A percentile compares a stretch with the other conserved stretches of the same genome.
phyloP scores from a whole-genome alignment of 768 basidiomycete species.

The Pulveroboletus ravenelii region DNA sequence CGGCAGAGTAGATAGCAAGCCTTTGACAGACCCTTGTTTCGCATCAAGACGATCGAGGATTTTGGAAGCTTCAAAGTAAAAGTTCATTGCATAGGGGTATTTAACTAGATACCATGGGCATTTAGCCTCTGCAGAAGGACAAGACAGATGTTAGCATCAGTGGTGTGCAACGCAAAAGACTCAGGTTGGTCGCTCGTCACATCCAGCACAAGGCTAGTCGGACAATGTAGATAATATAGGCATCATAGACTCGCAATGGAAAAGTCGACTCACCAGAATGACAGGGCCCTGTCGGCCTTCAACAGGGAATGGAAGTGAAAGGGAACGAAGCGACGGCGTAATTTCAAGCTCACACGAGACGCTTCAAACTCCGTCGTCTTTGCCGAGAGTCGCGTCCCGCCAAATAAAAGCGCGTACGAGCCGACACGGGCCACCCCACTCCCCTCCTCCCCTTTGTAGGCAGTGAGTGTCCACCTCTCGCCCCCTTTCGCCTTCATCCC shows the following conservation, averaged over 20 bases:
- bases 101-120: constrained; percentile 24
- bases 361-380: constrained; percentile 31
- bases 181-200: constrained; percentile 45
- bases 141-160: constrained; percentile 28
- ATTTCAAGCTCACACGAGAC: background rate
- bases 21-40: constrained; percentile 90
- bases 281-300: background rate
- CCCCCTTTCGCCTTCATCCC: background rate
- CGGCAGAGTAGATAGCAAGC: constrained; percentile 67
- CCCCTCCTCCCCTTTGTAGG: constrained; percentile 6
- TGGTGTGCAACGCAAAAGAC: constrained; percentile 7
- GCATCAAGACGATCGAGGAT: constrained; percentile 81
- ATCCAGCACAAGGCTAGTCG: constrained; percentile 47
- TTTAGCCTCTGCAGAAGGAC: constrained; percentile 26
- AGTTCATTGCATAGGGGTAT: constrained; percentile 65
- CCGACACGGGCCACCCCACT: background rate
- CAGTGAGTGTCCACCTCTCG: constrained; percentile 25
- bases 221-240: constrained; percentile 90
- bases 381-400: constrained; percentile 28
- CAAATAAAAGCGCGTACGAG: constrained; percentile 23
- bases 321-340: background rate
- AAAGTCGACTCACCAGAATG: constrained; percentile 18
- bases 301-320: background rate
- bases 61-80: constrained; percentile 88
- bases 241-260: constrained; percentile 45